These are phyloP conservation scores for Podospora appendiculata DNA, from an alignment of 495 filamentous ascomycete species.

Conservation along the genomic window DNA sequence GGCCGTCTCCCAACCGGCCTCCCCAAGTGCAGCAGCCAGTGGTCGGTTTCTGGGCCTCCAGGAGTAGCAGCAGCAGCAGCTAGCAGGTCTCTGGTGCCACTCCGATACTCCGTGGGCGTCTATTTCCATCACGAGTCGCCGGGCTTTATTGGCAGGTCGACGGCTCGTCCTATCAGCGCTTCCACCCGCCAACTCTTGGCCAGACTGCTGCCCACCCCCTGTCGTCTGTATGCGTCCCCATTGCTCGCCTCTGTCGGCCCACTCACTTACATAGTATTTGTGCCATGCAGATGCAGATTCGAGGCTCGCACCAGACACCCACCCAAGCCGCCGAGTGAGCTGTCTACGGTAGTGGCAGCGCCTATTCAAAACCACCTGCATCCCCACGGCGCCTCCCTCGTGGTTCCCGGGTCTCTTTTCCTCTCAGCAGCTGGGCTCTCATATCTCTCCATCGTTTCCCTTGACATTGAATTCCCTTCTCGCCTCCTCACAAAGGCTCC, in stretches of 20 bases:
- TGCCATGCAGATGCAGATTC: slow-evolving; percentile 28
- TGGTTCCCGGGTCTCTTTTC: slow-evolving; percentile 20
- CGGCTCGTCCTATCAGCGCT: slow-evolving; percentile 25
- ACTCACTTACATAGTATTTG: slow-evolving; percentile 14
- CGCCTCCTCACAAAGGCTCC: neutral
- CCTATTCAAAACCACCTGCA: slow-evolving; percentile 46
- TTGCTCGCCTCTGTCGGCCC: slow-evolving; percentile 13
- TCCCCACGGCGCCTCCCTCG: slow-evolving; percentile 28
- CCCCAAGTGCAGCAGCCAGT: slow-evolving; percentile 6
- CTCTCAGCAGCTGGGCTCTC: slow-evolving; percentile 50
- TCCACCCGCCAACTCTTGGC: neutral
- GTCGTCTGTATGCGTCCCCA: slow-evolving; percentile 17
- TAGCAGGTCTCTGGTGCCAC: slow-evolving; percentile 17
- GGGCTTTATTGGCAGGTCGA: slow-evolving; percentile 22
- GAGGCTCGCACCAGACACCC: neutral
- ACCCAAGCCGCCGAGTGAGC: no score
- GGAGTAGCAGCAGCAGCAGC: slow-evolving; percentile 15
- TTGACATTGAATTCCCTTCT: slow-evolving; percentile 15
- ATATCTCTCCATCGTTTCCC: slow-evolving; percentile 26
- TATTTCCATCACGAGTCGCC: slow-evolving; percentile 29
- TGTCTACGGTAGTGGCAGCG: slow-evolving; percentile 27
- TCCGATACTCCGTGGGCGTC: slow-evolving; percentile 26
- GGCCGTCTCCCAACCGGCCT: slow-evolving; percentile 5
- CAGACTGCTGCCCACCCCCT: slow-evolving; percentile 12
- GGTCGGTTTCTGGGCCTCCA: slow-evolving; percentile 21